Evolutionary conservation across 352 stramenopile genomes (phyloP), one percentile per base, ranked within the genome.

Genomic region (Phytophthora palmivora): DNA sequence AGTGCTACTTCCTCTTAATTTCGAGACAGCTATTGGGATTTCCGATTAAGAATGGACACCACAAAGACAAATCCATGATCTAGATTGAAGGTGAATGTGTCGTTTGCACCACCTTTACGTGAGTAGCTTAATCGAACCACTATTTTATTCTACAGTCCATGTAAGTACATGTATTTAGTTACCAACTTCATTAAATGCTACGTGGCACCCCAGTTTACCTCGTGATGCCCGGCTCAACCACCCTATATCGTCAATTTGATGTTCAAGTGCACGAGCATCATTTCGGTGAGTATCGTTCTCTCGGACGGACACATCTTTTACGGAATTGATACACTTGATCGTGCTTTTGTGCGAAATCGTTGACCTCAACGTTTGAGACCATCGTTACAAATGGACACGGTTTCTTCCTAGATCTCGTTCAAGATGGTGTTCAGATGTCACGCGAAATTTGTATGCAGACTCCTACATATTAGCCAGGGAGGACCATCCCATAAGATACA

Each of bases 361-460:
- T 60, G 19, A 15, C 61, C 60, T 2, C 79, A 67, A 44, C 33
- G 0, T 53, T 76, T 46, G 8, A 34, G 28, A 70, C 6, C 38
- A 6, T 52, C 21, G 39, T 52, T 60, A 61, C 53, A 61, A 52
- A 61, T 53, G 28, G 53, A 19, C 53, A 46, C 32, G 53, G 32
- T 61, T 45, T 53, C 42, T 54, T 52, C 39, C 15, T 61, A 45
- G 51, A 58, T 50, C 14, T 50, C 19, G 38, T 4, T 19, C 11
- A 60, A 24, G 52, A 60, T 60, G 52, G 52, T 28, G 39, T 39
- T 38, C 44, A 4, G 39, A 26, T 51, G 44, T 39, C 24, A 28
- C 44, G 26, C 26, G 44, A 34, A 34, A 34, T 34, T 34, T 34
- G 11, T 12, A 34, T 34, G 30, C 11, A 10, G 30, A 28, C n/a